Conservation (phyloP, 2,329 filamentous ascomycete species). For the Cladosporium phlei region DNA sequence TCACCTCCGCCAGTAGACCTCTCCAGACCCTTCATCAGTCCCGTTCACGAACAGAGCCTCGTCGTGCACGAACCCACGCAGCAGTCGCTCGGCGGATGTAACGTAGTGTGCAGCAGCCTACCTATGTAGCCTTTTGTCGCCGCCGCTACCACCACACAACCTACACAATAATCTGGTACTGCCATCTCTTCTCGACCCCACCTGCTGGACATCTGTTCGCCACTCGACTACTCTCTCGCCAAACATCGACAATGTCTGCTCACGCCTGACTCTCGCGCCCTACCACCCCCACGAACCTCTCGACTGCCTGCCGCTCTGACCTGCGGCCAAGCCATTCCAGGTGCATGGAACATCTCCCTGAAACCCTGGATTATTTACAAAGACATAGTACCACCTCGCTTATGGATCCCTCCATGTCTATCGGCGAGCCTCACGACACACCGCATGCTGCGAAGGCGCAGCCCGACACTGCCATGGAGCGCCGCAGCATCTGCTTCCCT, state of each 20-base stretch:
- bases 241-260: constrained; percentile 4
- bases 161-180: constrained; percentile 6
- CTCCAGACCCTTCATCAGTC: too few species aligned
- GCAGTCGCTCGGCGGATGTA: too few species aligned
- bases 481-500: constrained; percentile 26
- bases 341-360: neutral
- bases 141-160: too few species aligned
- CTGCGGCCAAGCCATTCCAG: constrained; percentile 11
- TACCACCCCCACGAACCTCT: too few species aligned
- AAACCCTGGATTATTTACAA: constrained; percentile 4
- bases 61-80: too few species aligned
- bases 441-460: neutral
- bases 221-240: neutral
- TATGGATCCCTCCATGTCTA: neutral
- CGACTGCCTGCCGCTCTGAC: neutral
- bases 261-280: neutral
- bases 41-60: too few species aligned
- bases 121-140: constrained; percentile 1
- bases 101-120: constrained; percentile 2
- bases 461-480: constrained; percentile 17
- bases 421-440: constrained; percentile 3
- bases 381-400: neutral
- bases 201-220: neutral
- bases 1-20: too few species aligned
- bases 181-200: constrained; percentile 2